phyloP scores from a whole-genome alignment of 768 basidiomycete genomes.

The Leccinum rimulosum region DNA sequence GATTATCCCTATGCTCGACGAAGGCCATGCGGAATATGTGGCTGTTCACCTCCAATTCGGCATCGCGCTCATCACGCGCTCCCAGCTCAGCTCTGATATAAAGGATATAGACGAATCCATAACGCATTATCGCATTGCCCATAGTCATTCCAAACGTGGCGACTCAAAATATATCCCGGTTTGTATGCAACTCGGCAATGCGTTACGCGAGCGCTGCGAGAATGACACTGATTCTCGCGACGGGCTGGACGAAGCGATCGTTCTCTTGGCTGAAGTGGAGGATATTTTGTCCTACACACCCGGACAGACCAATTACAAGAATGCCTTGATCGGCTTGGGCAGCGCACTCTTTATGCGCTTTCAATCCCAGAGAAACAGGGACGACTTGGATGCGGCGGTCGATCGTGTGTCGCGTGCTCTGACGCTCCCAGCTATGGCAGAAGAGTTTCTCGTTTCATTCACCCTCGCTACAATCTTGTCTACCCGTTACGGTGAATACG shows the following conservation, averaged over 20 bases:
- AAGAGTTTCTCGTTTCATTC: constrained; percentile 4
- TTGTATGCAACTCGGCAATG: constrained; percentile 18
- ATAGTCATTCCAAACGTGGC: constrained; percentile 7
- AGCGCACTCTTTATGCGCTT: constrained; percentile 17
- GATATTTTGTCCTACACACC: constrained; percentile 8
- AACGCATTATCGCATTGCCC: constrained; percentile 11
- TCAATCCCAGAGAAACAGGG: constrained; percentile 1
- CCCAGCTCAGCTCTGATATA: background rate
- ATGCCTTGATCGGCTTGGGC: constrained; percentile 10
- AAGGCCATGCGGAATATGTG: constrained; percentile 13
- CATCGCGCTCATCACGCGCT: constrained; percentile 20
- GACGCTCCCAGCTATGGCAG: constrained; percentile 5
- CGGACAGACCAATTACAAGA: constrained; percentile 4
- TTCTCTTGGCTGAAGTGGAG: constrained; percentile 19
- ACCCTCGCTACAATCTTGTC: constrained; percentile 13
- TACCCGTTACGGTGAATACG: constrained; percentile 3
- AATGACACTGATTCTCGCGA: constrained; percentile 1
- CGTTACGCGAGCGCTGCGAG: constrained; percentile 13
- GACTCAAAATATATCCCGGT: constrained; percentile 5
- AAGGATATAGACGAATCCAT: constrained; percentile 28
- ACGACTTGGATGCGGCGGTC: constrained; percentile 20
- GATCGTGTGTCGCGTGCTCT: constrained; percentile 7
- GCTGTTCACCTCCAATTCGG: constrained; percentile 13
- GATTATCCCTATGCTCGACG: constrained; percentile 7
- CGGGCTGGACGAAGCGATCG: constrained; percentile 25